Conservation (phyloP, 2,329 filamentous ascomycete species). For the Cercospora nicotianae region DNA sequence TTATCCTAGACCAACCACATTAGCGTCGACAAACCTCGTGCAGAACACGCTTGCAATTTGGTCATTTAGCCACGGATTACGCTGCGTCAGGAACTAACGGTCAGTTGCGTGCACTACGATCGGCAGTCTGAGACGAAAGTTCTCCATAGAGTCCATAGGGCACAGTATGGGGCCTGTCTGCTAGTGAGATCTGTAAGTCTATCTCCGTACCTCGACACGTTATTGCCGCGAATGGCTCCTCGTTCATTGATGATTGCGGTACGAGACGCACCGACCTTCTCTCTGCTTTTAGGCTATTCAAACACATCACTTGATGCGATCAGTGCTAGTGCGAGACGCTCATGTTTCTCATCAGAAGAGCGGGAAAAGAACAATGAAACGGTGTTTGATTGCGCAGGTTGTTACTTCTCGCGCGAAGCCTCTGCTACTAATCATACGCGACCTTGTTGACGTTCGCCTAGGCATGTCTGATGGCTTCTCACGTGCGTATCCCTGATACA, state of each 20-base stretch:
- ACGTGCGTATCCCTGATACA: background rate
- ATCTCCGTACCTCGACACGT: background rate
- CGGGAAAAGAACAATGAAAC: background rate
- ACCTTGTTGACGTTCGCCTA: background rate
- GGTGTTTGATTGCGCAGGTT: background rate
- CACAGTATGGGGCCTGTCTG: background rate
- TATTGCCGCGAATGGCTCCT: background rate
- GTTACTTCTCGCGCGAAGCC: background rate
- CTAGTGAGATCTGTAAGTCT: background rate
- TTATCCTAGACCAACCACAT: conserved; percentile 11
- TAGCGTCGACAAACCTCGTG: conserved; percentile 2
- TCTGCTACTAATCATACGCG: background rate
- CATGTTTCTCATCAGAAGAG: background rate
- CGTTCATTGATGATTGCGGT: background rate
- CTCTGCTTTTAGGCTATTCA: background rate
- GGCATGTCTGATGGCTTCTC: background rate
- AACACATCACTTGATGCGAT: background rate
- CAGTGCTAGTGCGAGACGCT: background rate
- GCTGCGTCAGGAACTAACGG: background rate
- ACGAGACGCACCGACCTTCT: background rate
- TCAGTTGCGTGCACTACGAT: background rate
- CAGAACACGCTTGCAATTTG: conserved; percentile 3
- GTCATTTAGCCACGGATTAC: conserved; percentile 13
- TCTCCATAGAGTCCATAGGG: conserved; percentile 2
- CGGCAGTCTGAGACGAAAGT: background rate